These are phyloP conservation scores for Hypoxylon sp. DNA, from an alignment of 2,329 filamentous ascomycete genomes.

Conservation along the genomic window DNA sequence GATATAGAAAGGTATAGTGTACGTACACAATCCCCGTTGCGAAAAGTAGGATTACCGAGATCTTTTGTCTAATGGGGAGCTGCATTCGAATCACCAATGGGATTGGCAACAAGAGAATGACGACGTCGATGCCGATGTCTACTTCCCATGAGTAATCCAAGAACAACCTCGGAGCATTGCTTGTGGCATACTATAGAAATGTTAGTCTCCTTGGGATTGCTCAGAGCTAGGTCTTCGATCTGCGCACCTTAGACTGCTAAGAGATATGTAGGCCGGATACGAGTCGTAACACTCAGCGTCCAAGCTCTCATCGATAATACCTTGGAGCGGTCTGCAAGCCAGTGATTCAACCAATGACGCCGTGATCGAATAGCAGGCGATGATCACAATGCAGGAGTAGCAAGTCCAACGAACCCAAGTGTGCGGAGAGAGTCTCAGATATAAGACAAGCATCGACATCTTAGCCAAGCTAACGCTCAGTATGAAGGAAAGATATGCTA, in stretches of 20 bases:
- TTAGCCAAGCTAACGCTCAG: slow-evolving; percentile 43
- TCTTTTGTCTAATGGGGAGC: slow-evolving; percentile 39
- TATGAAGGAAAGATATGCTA: slow-evolving; percentile 41
- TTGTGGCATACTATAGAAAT: slow-evolving; percentile 22
- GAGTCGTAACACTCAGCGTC: slow-evolving; percentile 41
- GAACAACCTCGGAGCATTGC: not conserved
- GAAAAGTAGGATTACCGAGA: slow-evolving; percentile 39
- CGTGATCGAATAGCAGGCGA: slow-evolving; percentile 38
- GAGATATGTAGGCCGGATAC: slow-evolving; percentile 41
- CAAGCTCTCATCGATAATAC: slow-evolving; percentile 43
- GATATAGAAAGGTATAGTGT: not conserved
- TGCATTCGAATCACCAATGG: slow-evolving; percentile 41
- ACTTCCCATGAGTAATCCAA: slow-evolving; percentile 10
- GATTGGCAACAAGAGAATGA: slow-evolving; percentile 39
- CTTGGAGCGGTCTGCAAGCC: slow-evolving; percentile 36
- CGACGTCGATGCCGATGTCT: slow-evolving; percentile 42
- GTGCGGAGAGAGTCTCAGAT: slow-evolving; percentile 38
- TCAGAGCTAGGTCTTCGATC: not conserved
- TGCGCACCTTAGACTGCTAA: slow-evolving; percentile 41
- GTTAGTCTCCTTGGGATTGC: slow-evolving; percentile 9
- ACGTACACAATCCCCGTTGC: slow-evolving; percentile 42
- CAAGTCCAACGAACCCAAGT: slow-evolving; percentile 38
- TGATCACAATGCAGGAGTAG: slow-evolving; percentile 28
- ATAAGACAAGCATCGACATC: slow-evolving; percentile 43
- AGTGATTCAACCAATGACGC: slow-evolving; percentile 42